Percentiles rank a stretch among this genome's conserved stretches.
Conservation (phyloP, 768 basidiomycete species). For the Serendipita sp. region DNA sequence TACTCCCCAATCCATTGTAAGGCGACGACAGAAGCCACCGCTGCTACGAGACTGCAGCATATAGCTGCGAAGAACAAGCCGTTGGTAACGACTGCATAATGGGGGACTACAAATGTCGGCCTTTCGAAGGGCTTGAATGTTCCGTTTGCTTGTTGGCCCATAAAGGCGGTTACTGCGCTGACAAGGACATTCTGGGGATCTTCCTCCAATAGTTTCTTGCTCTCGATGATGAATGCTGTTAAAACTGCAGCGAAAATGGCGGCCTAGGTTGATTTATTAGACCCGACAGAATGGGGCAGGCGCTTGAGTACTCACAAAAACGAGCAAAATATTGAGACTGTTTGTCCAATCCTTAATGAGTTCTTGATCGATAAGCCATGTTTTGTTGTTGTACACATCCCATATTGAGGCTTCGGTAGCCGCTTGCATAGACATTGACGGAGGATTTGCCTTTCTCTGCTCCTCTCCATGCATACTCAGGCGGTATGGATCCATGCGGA, state of each 20-base stretch:
- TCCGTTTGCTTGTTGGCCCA: not conserved
- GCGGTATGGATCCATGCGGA: too few species aligned
- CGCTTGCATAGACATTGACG: too few species aligned
- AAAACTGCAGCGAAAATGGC: not conserved
- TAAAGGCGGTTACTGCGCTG: not conserved
- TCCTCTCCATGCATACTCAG: too few species aligned
- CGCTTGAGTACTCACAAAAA: not conserved
- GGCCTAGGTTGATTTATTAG: not conserved
- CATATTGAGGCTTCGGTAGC: not conserved
- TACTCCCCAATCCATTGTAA: not conserved
- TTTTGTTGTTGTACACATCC: not conserved
- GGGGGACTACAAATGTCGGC: not conserved
- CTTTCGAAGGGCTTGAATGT: not conserved
- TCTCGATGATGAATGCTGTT: constrained; percentile 2
- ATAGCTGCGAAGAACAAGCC: not conserved
- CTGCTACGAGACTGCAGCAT: not conserved
- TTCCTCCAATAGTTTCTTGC: not conserved
- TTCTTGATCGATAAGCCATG: not conserved
- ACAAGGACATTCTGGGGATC: not conserved
- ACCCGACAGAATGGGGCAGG: too few species aligned
- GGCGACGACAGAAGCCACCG: not conserved
- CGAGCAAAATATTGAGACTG: not conserved
- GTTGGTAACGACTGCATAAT: not conserved
- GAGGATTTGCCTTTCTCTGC: too few species aligned
- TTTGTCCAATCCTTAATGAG: not conserved